A percentile compares a stretch with the other conserved stretches of the same genome.
These are phyloP conservation scores for Neurospora sp. DNA, from an alignment of 2,329 filamentous ascomycete species.

Conservation along the genomic window DNA sequence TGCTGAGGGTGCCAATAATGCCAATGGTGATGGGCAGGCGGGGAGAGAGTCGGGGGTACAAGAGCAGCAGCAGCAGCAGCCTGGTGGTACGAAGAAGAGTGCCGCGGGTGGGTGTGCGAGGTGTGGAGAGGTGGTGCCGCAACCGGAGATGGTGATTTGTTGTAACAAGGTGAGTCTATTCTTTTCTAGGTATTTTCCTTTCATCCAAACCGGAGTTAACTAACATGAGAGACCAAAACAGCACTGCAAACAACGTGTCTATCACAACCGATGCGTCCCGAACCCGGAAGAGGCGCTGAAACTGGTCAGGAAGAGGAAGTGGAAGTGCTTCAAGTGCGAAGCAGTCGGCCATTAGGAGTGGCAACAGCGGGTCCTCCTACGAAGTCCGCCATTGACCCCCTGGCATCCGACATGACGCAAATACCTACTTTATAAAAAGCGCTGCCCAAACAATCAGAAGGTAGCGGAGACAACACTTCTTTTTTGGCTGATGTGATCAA, in stretches of 20 bases:
- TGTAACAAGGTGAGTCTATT: conserved; percentile 35
- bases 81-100: conserved; percentile 30
- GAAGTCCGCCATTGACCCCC: too few species aligned
- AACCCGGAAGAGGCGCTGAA: conserved; percentile 27
- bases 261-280: conserved; percentile 38
- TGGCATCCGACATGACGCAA: too few species aligned
- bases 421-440: too few species aligned
- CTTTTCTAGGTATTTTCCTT: conserved; percentile 2
- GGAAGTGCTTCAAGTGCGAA: conserved; percentile 9
- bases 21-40: conserved; percentile 1
- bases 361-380: background rate
- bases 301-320: conserved; percentile 19
- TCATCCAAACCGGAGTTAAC: background rate
- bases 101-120: conserved; percentile 29
- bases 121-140: conserved; percentile 39
- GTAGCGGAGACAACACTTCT: too few species aligned
- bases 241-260: conserved; percentile 34
- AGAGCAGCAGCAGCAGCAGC: conserved; percentile 5
- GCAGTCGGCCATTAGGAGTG: background rate
- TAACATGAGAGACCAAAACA: conserved; percentile 15
- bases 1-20: background rate
- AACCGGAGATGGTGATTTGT: conserved; percentile 39
- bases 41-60: conserved; percentile 5
- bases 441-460: too few species aligned
- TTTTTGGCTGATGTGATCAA: too few species aligned